phyloP scores from a whole-genome alignment of 148 eudicot genomes.

The Chenopodium suecicum region DNA sequence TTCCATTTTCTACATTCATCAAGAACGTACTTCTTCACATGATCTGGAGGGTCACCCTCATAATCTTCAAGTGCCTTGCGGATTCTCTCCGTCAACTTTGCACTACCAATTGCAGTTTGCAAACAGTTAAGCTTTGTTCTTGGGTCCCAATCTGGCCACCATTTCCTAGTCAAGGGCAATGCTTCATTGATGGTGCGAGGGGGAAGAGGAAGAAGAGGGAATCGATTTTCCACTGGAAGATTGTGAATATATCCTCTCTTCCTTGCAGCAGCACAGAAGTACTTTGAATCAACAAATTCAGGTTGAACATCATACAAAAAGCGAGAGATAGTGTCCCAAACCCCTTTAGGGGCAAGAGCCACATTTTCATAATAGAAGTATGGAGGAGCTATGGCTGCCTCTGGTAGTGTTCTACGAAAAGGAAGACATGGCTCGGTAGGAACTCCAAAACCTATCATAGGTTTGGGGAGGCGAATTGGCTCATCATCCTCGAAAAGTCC shows the following conservation, averaged over 20 bases:
- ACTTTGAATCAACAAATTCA: constrained; percentile 87
- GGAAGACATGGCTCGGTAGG: constrained; percentile 37
- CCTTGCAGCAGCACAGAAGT: constrained; percentile 74
- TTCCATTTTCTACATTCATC: constrained; percentile 85
- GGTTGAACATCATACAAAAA: constrained; percentile 77
- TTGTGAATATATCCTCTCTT: constrained; percentile 89
- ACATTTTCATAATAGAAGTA: constrained; percentile 90
- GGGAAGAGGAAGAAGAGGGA: constrained; percentile 70
- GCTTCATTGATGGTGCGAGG: constrained; percentile 74
- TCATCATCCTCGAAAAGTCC: constrained; percentile 42
- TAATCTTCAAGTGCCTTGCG: constrained; percentile 61
- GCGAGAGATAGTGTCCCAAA: constrained; percentile 80
- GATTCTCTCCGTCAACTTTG: constrained; percentile 62
- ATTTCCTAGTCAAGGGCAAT: constrained; percentile 59
- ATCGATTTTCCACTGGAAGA: constrained; percentile 61
- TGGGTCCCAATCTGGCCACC: constrained; percentile 92
- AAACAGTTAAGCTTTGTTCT: constrained; percentile 74
- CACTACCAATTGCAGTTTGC: constrained; percentile 80
- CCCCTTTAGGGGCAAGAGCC: constrained; percentile 90
- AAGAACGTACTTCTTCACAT: constrained; percentile 55
- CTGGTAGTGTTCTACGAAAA: constrained; percentile 50
- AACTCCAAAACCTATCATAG: constrained; percentile 90
- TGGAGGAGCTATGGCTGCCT: constrained; percentile 69
- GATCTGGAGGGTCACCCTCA: constrained; percentile 52
- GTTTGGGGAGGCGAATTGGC: constrained; percentile 70